Percentiles rank a stretch among this genome's conserved stretches.
These are phyloP conservation scores for Amoebophrya sp. DNA, from an alignment of 169 alveolate genomes.

Conservation along the genomic window DNA sequence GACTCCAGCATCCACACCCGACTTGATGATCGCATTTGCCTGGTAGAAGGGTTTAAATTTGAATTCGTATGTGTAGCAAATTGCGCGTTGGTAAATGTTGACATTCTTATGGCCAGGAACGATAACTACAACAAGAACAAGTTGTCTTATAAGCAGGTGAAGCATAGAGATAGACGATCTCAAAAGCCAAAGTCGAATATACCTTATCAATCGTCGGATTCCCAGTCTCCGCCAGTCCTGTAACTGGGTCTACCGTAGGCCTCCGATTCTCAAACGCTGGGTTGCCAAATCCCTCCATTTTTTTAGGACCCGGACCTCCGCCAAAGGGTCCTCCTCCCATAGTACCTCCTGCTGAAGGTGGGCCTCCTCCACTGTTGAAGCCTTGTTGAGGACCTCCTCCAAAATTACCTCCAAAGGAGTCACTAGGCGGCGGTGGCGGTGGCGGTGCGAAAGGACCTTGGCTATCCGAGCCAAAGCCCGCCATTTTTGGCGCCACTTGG, in stretches of 20 bases:
- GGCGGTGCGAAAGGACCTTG: neutral
- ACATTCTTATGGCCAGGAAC: too few species aligned
- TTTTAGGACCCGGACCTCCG: neutral
- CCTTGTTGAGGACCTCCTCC: neutral
- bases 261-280: neutral
- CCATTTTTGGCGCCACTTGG: neutral
- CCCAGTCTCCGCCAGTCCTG: neutral
- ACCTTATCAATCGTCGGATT: neutral
- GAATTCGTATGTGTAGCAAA: too few species aligned
- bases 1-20: neutral
- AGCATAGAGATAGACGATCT: neutral
- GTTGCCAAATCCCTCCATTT: neutral
- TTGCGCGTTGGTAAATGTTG: too few species aligned
- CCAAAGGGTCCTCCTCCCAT: neutral
- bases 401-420: too few species aligned
- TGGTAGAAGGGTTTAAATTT: too few species aligned
- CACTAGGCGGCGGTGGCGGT: neutral
- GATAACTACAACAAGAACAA: neutral
- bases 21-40: neutral
- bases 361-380: neutral
- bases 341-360: neutral
- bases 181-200: too few species aligned
- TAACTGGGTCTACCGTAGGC: neutral
- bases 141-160: neutral
- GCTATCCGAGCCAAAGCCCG: neutral